Percentiles rank a stretch among this genome's conserved stretches.
These are phyloP conservation scores for Ruellia speciosa DNA, from an alignment of 305 asterid genomes.

Conservation along the genomic window DNA sequence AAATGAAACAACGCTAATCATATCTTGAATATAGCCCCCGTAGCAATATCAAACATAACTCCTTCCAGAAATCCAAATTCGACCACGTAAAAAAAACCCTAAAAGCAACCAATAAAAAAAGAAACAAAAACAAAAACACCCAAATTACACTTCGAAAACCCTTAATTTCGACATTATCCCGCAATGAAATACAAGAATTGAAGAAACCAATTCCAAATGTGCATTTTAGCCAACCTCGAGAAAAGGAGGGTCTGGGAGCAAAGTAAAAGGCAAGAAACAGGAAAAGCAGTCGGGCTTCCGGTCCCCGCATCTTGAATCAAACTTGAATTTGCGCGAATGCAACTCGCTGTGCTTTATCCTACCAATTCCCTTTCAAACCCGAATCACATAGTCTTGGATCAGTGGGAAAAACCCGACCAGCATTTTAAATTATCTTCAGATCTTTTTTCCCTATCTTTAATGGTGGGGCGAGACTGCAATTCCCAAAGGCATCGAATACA, in stretches of 20 bases:
- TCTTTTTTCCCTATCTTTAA: constrained; percentile 21
- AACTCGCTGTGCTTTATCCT: constrained; percentile 12
- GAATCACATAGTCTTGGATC: not conserved
- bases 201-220: too few relatives aligned
- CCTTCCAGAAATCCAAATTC: constrained; percentile 9
- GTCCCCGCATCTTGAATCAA: constrained; percentile 35
- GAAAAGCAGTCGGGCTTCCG: constrained; percentile 26
- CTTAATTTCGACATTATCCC: constrained; percentile 14
- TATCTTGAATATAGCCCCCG: constrained; percentile 6
- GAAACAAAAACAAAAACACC: too few relatives aligned
- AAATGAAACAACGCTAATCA: constrained; percentile 11
- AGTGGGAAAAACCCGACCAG: not conserved
- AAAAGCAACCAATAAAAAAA: constrained; percentile 13
- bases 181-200: not conserved
- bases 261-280: constrained; percentile 30
- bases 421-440: constrained; percentile 14
- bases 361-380: not conserved
- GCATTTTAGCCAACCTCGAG: constrained; percentile 38
- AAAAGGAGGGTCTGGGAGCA: constrained; percentile 33
- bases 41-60: constrained; percentile 1
- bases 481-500: not conserved
- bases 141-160: not conserved
- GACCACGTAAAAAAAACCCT: constrained; percentile 8
- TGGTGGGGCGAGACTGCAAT: constrained; percentile 19
- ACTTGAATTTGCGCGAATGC: constrained; percentile 21